phyloP scores from a whole-genome alignment of 2,329 filamentous ascomycete genomes.

The Talaromyces sp. region DNA sequence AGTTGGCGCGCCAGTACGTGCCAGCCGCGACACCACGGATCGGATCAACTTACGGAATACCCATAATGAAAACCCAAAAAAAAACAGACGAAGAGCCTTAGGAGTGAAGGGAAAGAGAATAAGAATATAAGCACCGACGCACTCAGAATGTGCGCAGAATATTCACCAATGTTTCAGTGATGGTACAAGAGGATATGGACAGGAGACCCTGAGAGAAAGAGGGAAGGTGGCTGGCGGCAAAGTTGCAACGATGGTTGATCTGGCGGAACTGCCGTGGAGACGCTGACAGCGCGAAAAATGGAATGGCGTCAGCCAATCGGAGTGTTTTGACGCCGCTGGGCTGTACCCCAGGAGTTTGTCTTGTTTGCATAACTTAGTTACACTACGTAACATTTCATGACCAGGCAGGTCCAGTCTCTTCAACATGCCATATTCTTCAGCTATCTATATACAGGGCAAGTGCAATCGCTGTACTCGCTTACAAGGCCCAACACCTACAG shows the following conservation, averaged over 20 bases:
- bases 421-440: neutral
- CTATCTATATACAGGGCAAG: neutral
- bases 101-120: neutral
- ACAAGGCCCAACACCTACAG: neutral
- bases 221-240: constrained; percentile 7
- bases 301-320: constrained; percentile 1
- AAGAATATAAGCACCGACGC: neutral
- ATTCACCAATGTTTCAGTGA: neutral
- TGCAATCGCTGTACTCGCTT: no score
- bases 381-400: neutral
- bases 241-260: neutral
- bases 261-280: neutral
- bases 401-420: neutral
- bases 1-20: neutral
- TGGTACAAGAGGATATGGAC: neutral
- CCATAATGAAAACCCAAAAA: constrained; percentile 27
- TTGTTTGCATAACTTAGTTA: no score
- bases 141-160: neutral
- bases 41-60: constrained; percentile 38
- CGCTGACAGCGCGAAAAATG: neutral
- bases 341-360: no score
- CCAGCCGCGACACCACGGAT: constrained; percentile 11
- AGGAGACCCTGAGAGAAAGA: neutral
- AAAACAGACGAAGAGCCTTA: neutral
- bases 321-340: neutral